A percentile compares a stretch with the other conserved stretches of the same genome.
phyloP scores from a whole-genome alignment of 2,329 filamentous ascomycete genomes.

The Aureobasidium leucospermi region DNA sequence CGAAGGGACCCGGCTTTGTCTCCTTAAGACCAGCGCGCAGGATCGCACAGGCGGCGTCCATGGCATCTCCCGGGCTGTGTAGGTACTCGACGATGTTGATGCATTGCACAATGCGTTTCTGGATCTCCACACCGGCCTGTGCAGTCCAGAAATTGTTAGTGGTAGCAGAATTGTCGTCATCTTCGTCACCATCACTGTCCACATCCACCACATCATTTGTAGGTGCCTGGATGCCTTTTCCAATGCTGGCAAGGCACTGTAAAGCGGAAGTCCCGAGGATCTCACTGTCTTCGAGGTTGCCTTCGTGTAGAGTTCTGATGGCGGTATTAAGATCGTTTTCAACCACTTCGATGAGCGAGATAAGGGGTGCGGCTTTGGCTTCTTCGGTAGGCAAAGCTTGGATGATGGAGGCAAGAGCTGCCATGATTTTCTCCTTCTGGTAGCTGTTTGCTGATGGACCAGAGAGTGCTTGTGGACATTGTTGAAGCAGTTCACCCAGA shows the following conservation, averaged over 20 bases:
- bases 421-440: conserved; percentile 65
- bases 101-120: conserved; percentile 45
- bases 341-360: conserved; percentile 54
- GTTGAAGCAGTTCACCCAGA: conserved; percentile 59
- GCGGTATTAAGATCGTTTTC: conserved; percentile 52
- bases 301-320: conserved; percentile 23
- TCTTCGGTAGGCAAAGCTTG: conserved; percentile 59
- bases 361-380: conserved; percentile 47
- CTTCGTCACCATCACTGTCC: conserved; percentile 42
- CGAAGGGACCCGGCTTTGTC: conserved; percentile 65
- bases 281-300: conserved; percentile 36
- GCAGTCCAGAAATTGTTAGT: conserved; percentile 42
- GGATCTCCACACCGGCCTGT: conserved; percentile 42
- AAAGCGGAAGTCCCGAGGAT: conserved; percentile 47
- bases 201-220: conserved; percentile 62
- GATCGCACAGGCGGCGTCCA: conserved; percentile 64
- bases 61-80: conserved; percentile 55
- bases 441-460: conserved; percentile 56
- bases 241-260: conserved; percentile 62
- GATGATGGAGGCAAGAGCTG: conserved; percentile 67
- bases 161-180: conserved; percentile 13
- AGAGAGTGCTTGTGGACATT: conserved; percentile 60
- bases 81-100: conserved; percentile 49
- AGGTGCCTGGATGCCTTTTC: conserved; percentile 62
- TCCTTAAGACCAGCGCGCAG: conserved; percentile 71